phyloP scores from a whole-genome alignment of 2,329 filamentous ascomycete genomes.

The Penicillium sp. region DNA sequence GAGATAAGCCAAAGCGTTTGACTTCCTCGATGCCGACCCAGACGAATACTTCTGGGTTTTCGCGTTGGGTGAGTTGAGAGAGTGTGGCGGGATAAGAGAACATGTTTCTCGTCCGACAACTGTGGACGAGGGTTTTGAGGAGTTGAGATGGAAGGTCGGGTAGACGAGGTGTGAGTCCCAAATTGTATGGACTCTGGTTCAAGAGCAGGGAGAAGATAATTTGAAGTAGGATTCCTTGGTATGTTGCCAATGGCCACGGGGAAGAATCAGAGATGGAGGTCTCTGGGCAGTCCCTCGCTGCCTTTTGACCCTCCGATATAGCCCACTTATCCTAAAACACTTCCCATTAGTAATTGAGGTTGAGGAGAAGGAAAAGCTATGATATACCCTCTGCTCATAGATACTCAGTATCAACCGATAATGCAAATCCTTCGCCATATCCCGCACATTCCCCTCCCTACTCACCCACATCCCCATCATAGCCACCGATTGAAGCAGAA shows the following conservation, averaged over 20 bases:
- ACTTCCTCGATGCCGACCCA: slow-evolving; percentile 29
- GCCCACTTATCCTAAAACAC: slow-evolving; percentile 6
- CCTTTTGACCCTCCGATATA: neutral
- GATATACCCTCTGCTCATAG: slow-evolving; percentile 22
- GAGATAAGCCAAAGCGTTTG: slow-evolving; percentile 21
- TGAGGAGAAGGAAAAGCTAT: neutral
- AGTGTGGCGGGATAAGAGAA: slow-evolving; percentile 30
- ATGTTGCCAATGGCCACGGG: slow-evolving; percentile 31
- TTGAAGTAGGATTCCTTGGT: slow-evolving; percentile 31
- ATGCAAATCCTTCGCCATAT: slow-evolving; percentile 24
- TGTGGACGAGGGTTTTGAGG: slow-evolving; percentile 20
- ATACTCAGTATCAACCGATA: slow-evolving; percentile 17
- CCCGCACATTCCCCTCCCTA: slow-evolving; percentile 1
- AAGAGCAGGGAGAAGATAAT: slow-evolving; percentile 27
- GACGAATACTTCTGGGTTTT: slow-evolving; percentile 17
- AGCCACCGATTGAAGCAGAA: slow-evolving; percentile 26
- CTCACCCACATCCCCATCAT: slow-evolving; percentile 28
- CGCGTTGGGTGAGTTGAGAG: slow-evolving; percentile 14
- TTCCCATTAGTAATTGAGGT: neutral
- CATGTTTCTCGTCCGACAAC: slow-evolving; percentile 22
- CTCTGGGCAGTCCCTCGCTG: neutral
- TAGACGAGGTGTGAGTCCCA: slow-evolving; percentile 3
- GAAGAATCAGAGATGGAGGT: neutral
- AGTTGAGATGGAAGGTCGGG: slow-evolving; percentile 12
- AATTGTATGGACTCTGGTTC: neutral